A percentile compares a stretch with the other conserved stretches of the same genome.
phyloP scores from a whole-genome alignment of 2,329 filamentous ascomycete genomes.

The Paecilomyces variotii region DNA sequence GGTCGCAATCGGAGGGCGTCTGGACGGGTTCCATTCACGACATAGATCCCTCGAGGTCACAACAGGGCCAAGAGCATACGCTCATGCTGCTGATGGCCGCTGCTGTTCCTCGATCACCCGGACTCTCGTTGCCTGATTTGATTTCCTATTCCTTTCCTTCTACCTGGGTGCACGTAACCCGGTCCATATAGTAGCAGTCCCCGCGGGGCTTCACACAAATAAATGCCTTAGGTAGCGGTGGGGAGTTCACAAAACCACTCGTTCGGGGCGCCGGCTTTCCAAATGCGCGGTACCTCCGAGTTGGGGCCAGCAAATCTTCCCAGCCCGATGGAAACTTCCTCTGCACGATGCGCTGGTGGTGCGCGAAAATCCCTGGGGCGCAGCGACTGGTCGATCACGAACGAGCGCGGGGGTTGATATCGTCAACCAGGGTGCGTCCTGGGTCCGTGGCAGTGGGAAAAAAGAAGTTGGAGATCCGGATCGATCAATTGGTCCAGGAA shows the following conservation, averaged over 20 bases:
- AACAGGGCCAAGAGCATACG: neutral
- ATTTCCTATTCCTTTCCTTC: neutral
- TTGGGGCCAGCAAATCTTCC: neutral
- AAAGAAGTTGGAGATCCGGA: neutral
- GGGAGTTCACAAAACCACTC: neutral
- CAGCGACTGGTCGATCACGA: neutral
- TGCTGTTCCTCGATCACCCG: neutral
- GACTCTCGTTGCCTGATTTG: neutral
- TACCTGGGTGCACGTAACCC: neutral
- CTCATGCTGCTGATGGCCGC: neutral
- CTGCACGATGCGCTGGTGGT: conserved; percentile 1
- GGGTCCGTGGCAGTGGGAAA: neutral
- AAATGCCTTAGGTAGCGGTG: neutral
- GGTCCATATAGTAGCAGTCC: neutral
- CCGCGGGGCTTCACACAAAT: neutral
- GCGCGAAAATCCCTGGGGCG: neutral
- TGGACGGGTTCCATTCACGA: neutral
- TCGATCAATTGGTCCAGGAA: neutral
- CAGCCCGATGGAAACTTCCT: neutral
- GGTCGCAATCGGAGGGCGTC: neutral
- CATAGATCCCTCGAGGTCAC: neutral
- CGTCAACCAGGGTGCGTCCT: neutral
- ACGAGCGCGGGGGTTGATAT: neutral
- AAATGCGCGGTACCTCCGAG: neutral
- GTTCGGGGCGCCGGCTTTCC: neutral